Evolutionary conservation across 179 eudicot genomes (phyloP).

Genomic region (Actinidia arguta): DNA sequence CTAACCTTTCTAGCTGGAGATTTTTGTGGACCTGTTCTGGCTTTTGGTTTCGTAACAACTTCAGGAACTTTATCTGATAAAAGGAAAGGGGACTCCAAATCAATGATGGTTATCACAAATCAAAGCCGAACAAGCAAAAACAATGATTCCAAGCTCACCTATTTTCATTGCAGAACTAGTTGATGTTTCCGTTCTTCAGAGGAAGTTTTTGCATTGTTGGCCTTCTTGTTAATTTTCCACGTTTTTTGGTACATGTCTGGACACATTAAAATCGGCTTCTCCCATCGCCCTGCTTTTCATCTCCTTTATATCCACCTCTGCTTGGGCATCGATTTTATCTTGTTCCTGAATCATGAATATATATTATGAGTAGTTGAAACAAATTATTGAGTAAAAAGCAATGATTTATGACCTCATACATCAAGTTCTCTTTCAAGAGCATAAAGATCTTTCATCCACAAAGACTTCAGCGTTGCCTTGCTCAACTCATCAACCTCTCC

Average conservation of each 20-base stretch:
- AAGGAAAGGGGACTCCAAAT: background rate
- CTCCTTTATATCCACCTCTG: conserved; percentile 35
- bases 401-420: conserved; percentile 39
- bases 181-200: conserved; percentile 34
- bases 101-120: background rate
- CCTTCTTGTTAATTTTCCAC: conserved; percentile 51
- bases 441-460: conserved; percentile 85
- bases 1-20: conserved; percentile 67
- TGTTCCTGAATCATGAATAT: conserved; percentile 48
- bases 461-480: conserved; percentile 48
- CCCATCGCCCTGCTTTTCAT: conserved; percentile 24
- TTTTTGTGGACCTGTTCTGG: conserved; percentile 61
- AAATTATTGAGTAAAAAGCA: background rate
- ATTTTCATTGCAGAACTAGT: conserved; percentile 47
- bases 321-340: conserved; percentile 52
- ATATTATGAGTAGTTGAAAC: background rate
- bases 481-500: conserved; percentile 61
- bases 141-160: conserved; percentile 36
- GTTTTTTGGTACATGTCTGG: conserved; percentile 39
- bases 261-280: conserved; percentile 29
- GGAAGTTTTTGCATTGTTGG: conserved; percentile 43
- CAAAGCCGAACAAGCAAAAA: background rate
- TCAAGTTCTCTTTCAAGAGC: conserved; percentile 69
- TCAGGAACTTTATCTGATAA: conserved; percentile 46
- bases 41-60: conserved; percentile 56